A percentile compares a stretch with the other conserved stretches of the same genome.
These are phyloP conservation scores for Dictyostelium purpureum DNA, from an alignment of 78 protist species.

Conservation along the genomic window DNA sequence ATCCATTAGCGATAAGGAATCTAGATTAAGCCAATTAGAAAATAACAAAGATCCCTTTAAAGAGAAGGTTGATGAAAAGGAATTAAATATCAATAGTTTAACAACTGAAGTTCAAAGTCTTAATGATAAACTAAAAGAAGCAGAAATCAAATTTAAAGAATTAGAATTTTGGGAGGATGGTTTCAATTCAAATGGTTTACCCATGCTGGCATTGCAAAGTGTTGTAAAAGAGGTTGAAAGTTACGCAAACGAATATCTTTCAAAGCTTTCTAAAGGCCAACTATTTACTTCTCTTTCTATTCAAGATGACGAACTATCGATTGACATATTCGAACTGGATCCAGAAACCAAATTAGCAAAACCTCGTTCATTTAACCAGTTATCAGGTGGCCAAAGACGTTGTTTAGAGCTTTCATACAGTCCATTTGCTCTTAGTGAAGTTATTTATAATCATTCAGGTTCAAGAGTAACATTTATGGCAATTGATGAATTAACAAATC, in stretches of 20 bases:
- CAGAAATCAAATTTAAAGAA: neutral
- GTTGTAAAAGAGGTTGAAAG: slow-evolving; percentile 36
- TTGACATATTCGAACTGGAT: slow-evolving; percentile 42
- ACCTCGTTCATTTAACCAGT: slow-evolving; percentile 13
- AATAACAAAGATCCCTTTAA: neutral
- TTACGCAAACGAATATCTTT: slow-evolving; percentile 51
- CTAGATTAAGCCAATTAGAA: neutral
- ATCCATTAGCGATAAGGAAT: neutral
- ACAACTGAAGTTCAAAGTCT: neutral
- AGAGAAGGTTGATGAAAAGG: neutral
- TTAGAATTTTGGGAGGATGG: slow-evolving; percentile 62
- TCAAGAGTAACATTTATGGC: slow-evolving; percentile 3
- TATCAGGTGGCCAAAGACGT: slow-evolving; percentile 69
- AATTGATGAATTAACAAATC: slow-evolving; percentile 54
- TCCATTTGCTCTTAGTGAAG: slow-evolving; percentile 58
- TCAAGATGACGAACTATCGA: slow-evolving; percentile 15
- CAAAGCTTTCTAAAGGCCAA: slow-evolving; percentile 12
- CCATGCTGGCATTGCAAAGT: slow-evolving; percentile 5
- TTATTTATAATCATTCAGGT: slow-evolving; percentile 38
- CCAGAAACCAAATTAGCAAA: neutral
- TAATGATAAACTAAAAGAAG: neutral
- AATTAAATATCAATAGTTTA: neutral
- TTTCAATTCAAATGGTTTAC: slow-evolving; percentile 28
- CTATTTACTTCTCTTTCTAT: slow-evolving; percentile 15
- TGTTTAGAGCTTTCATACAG: slow-evolving; percentile 49